Conservation (phyloP, 2,329 filamentous ascomycete species). For the Aschersonia sp. region DNA sequence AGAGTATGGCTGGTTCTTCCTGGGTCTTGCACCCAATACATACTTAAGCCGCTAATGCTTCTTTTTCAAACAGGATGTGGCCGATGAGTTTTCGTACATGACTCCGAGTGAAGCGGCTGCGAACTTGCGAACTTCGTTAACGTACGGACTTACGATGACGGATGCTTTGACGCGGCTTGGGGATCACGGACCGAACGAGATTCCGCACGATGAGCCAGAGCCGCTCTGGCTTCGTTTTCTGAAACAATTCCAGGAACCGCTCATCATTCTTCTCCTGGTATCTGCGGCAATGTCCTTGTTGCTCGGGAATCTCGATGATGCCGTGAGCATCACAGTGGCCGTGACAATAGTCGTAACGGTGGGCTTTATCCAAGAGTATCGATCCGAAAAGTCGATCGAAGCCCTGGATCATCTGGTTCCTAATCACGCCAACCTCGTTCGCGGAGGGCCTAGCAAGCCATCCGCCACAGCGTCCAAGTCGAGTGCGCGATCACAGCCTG, state of each 20-base stretch:
- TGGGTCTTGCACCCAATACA: no score
- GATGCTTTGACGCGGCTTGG: conserved; percentile 71
- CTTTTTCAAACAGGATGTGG: conserved; percentile 26
- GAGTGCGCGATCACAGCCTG: conserved; percentile 32
- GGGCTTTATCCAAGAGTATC: conserved; percentile 93
- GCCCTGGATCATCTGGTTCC: conserved; percentile 87
- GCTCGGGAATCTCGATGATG: conserved; percentile 89
- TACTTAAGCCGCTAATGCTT: not conserved
- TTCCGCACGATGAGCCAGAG: conserved; percentile 86
- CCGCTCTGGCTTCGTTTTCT: conserved; percentile 90
- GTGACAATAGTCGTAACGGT: conserved; percentile 96
- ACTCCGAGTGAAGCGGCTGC: conserved; percentile 66
- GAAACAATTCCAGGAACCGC: conserved; percentile 91
- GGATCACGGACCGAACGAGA: conserved; percentile 80
- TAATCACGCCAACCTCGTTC: conserved; percentile 89
- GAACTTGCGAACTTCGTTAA: conserved; percentile 68
- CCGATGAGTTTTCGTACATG: conserved; percentile 51
- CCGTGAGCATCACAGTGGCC: conserved; percentile 85
- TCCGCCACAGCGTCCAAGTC: conserved; percentile 16
- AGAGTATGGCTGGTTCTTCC: conserved; percentile 24
- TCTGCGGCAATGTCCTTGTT: conserved; percentile 81
- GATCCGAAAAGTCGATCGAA: conserved; percentile 94
- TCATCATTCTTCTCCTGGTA: conserved; percentile 81
- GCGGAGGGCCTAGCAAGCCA: conserved; percentile 32
- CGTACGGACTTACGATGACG: conserved; percentile 62